Conservation (phyloP, 2,329 filamentous ascomycete genomes). For the Eutypa lata region DNA sequence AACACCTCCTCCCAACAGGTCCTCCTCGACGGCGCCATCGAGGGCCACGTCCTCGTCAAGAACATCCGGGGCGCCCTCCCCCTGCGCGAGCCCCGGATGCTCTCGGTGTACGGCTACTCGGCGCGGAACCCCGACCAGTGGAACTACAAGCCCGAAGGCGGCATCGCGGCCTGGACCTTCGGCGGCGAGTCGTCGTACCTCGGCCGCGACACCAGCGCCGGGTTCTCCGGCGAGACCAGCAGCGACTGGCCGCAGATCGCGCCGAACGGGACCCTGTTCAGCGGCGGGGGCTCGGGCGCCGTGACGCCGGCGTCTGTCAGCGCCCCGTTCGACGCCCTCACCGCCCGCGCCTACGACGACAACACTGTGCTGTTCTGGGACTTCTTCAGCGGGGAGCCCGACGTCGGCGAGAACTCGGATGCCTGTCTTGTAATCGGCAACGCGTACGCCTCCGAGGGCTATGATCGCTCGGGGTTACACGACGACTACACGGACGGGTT, state of each 20-base stretch:
- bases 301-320: slow-evolving; percentile 45
- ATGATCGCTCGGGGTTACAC: slow-evolving; percentile 56
- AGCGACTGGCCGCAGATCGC: slow-evolving; percentile 37
- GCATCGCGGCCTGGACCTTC: slow-evolving; percentile 34
- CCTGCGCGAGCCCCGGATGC: slow-evolving; percentile 43
- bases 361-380: slow-evolving; percentile 59
- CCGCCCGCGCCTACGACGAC: slow-evolving; percentile 50
- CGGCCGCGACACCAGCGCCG: slow-evolving; percentile 23
- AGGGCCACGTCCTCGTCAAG: slow-evolving; percentile 64
- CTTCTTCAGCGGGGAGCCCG: slow-evolving; percentile 44
- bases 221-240: slow-evolving; percentile 28
- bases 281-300: slow-evolving; percentile 47
- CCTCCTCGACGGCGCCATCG: slow-evolving; percentile 55
- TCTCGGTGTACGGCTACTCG: slow-evolving; percentile 64
- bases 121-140: slow-evolving; percentile 42
- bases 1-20: slow-evolving; percentile 40
- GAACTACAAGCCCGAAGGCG: slow-evolving; percentile 37
- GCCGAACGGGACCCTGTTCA: slow-evolving; percentile 43
- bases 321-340: slow-evolving; percentile 54
- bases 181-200: slow-evolving; percentile 37
- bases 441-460: slow-evolving; percentile 70
- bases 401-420: slow-evolving; percentile 49
- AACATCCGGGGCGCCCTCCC: slow-evolving; percentile 55
- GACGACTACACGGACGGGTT: slow-evolving; percentile 65
- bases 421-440: slow-evolving; percentile 69